These are phyloP conservation scores for Omphalotus guepiniiformis DNA, from an alignment of 768 basidiomycete genomes.

Conservation along the genomic window DNA sequence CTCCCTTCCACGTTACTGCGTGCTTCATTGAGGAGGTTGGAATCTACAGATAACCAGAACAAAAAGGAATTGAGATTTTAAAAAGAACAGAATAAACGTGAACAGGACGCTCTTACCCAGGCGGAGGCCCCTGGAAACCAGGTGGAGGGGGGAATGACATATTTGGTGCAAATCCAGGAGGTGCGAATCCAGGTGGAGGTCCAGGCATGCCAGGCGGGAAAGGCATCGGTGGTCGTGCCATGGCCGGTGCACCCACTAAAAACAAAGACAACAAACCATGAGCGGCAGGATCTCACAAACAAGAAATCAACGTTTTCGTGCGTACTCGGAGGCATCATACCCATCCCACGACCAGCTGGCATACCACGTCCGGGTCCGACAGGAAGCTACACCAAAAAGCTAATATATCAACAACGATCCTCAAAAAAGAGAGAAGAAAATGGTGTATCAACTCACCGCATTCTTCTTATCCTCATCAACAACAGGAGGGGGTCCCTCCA, in stretches of 20 bases:
- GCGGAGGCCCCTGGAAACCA: constrained; percentile 77
- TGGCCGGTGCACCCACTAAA: constrained; percentile 55
- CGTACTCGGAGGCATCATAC: constrained; percentile 86
- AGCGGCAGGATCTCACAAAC: constrained; percentile 15
- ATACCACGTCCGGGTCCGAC: constrained; percentile 91
- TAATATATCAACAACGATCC: constrained; percentile 14
- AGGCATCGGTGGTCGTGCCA: constrained; percentile 67
- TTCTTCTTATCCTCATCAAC: constrained; percentile 89
- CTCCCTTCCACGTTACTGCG: too few species aligned
- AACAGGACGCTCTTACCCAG: constrained; percentile 83
- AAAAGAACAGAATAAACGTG: constrained; percentile 4
- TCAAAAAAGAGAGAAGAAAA: constrained; percentile 7
- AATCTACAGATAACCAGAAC: constrained; percentile 32
- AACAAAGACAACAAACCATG: constrained; percentile 9
- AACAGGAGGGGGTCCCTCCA: constrained; percentile 93
- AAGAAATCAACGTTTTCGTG: constrained; percentile 31
- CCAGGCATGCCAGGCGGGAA: constrained; percentile 82
- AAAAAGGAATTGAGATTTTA: constrained; percentile 7
- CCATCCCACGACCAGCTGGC: constrained; percentile 96
- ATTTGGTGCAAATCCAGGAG: constrained; percentile 79
- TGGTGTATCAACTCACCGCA: constrained; percentile 55
- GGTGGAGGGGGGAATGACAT: constrained; percentile 80
- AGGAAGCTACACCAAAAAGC: constrained; percentile 51
- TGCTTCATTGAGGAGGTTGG: constrained; percentile 40
- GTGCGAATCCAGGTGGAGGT: constrained; percentile 80